Conservation (phyloP, 352 stramenopile genomes). For the Globisporangium cylindrosporum region DNA sequence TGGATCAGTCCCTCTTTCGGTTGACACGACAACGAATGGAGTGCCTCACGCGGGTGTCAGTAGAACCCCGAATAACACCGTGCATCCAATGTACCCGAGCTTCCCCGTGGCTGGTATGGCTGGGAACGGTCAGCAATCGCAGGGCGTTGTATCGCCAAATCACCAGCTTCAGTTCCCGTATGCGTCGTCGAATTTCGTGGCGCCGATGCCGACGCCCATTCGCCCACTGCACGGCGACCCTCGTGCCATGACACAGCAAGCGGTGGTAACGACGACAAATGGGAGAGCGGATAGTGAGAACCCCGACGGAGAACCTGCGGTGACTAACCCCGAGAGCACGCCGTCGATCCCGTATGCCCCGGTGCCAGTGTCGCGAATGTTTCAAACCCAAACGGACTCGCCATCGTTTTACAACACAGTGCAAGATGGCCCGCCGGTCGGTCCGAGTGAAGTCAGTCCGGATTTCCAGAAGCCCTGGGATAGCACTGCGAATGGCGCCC, state of each 20-base stretch:
- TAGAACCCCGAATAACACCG: slow-evolving; percentile 2
- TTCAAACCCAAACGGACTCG: slow-evolving; percentile 48
- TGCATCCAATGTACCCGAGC: slow-evolving; percentile 21
- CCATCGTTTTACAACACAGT: slow-evolving; percentile 59
- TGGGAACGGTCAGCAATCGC: background rate
- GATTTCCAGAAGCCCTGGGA: slow-evolving; percentile 44
- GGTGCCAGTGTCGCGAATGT: slow-evolving; percentile 54
- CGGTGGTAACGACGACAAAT: background rate
- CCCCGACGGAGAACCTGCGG: background rate
- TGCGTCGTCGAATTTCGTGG: slow-evolving; percentile 58
- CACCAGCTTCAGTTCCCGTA: slow-evolving; percentile 53
- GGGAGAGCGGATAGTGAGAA: background rate
- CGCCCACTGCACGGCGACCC: slow-evolving; percentile 67
- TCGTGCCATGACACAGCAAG: slow-evolving; percentile 28
- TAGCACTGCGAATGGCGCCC: background rate
- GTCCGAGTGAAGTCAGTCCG: slow-evolving; percentile 31
- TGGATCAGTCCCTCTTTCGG: background rate
- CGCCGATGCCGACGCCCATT: slow-evolving; percentile 70
- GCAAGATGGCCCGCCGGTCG: slow-evolving; percentile 39
- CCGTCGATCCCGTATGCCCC: slow-evolving; percentile 14
- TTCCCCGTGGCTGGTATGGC: slow-evolving; percentile 8
- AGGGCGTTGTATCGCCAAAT: slow-evolving; percentile 5
- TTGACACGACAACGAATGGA: slow-evolving; percentile 9
- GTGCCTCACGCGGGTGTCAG: background rate
- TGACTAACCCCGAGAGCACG: background rate